These are phyloP conservation scores for Scheffersomyces stipitis DNA, from an alignment of 805 yeast genomes.

Conservation along the genomic window DNA sequence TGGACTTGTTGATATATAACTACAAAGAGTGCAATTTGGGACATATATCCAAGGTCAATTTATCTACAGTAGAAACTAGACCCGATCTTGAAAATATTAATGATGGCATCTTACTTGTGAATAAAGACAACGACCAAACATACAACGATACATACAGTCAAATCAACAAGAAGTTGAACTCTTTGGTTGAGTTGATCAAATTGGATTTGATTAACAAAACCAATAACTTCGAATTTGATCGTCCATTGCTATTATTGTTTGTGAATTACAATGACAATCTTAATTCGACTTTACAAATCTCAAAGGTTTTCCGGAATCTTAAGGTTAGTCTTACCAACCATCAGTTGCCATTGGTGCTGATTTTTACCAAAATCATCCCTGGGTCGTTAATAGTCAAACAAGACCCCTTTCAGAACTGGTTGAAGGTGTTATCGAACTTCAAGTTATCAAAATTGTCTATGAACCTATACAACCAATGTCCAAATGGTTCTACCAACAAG, in stretches of 20 bases:
- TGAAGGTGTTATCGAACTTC: conserved; percentile 30
- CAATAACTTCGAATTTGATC: conserved; percentile 42
- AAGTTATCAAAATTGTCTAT: conserved; percentile 47
- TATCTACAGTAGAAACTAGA: conserved; percentile 26
- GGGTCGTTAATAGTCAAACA: conserved; percentile 23
- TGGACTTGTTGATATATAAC: conserved; percentile 39
- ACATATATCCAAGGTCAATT: conserved; percentile 28
- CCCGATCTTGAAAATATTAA: conserved; percentile 29
- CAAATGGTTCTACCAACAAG: conserved; percentile 22
- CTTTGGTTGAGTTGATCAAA: conserved; percentile 37
- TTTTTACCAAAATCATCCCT: conserved; percentile 39
- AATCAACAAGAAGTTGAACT: conserved; percentile 26
- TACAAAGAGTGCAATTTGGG: conserved; percentile 55
- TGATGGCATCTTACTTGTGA: conserved; percentile 26
- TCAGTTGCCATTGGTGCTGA: conserved; percentile 39
- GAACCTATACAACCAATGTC: conserved; percentile 59
- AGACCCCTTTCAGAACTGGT: conserved; percentile 10
- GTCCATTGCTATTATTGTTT: conserved; percentile 53
- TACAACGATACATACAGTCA: conserved; percentile 30
- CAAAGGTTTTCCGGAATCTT: conserved; percentile 49
- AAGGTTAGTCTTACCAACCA: conserved; percentile 34
- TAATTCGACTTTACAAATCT: conserved; percentile 46
- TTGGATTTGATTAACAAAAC: conserved; percentile 40
- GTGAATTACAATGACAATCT: conserved; percentile 44
- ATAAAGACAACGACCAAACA: conserved; percentile 17